phyloP scores from a whole-genome alignment of 2,329 filamentous ascomycete species.

The Fusarium piperis region DNA sequence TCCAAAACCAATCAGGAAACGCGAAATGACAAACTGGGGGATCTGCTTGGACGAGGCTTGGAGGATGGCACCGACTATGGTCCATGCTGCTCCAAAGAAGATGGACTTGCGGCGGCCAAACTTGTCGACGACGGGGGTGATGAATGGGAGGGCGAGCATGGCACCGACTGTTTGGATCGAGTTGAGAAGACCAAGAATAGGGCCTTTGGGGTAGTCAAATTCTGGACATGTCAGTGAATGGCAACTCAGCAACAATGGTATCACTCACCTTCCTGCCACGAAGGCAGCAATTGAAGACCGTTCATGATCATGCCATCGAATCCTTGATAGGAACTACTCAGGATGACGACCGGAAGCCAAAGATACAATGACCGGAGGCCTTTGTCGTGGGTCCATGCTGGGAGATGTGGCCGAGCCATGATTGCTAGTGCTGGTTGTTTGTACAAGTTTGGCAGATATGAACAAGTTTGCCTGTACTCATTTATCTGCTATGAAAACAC shows the following conservation, averaged over 20 bases:
- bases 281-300: background rate
- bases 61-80: background rate
- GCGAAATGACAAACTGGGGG: background rate
- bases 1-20: background rate
- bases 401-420: background rate
- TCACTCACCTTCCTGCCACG: background rate
- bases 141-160: background rate
- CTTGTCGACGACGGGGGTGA: background rate
- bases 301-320: background rate
- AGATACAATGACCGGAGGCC: conserved; percentile 3
- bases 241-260: background rate
- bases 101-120: background rate
- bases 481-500: fast-evolving
- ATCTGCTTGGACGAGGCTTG: background rate
- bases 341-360: conserved; percentile 1
- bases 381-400: conserved; percentile 4
- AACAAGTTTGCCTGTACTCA: background rate
- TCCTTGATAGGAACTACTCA: background rate
- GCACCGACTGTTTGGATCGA: background rate
- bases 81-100: background rate
- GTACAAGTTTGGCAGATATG: too few relatives aligned
- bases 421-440: background rate
- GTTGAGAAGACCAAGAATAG: background rate
- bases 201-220: background rate
- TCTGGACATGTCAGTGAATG: background rate